Base-by-base conservation (phyloP, 345 rosid species). In the Nasturtium officinale region DNA sequence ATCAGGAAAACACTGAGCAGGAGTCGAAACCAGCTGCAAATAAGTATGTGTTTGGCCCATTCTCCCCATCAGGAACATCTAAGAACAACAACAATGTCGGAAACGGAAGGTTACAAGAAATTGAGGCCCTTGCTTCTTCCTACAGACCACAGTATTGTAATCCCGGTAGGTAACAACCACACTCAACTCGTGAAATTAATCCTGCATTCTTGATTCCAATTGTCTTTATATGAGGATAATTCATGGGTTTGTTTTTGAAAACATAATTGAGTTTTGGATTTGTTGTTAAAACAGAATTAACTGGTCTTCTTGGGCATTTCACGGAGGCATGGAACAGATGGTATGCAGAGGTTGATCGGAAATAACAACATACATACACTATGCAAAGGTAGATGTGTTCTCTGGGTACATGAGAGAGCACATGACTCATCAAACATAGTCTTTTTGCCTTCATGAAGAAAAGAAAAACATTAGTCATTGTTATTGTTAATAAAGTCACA, bases 261-360 rank as follows among this genome's bases (percentile, higher is more conserved):
- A 7, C 32, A 35, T 43, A 29, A 28, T 30, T 48, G 25, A 25
- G 25, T 5, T 28, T 46, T 45, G 53, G 35, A 9, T 52, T 52
- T 72, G 54, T 53, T 63, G 23, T 29, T 32, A 2, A 38, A 82
- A 79, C 95, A 92, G 96, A 84, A 63, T 40, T 92, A 20, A 78
- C 72, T n/a, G 92, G 88, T n/a, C 89, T 90, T 47, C 80, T 90
- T 61, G 82, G 82, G 38, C 95, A 90, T 72, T 90, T 85, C 83
- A 45, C 65, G 82, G 96, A 84, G 57, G 89, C 96, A 46, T 86
- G 95, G 95, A 85, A 80, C 64, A 79, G 81, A 29, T 92, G 98
- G 96, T 78, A 80, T 73, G 82, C 81, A 46, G 89, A 90, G 86
- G 80, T 80, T 68, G 81, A 82, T n/a, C 77, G 72, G 46, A 85